Conservation (phyloP, 257 asterid genomes). For the Rauvolfia tetraphylla region DNA sequence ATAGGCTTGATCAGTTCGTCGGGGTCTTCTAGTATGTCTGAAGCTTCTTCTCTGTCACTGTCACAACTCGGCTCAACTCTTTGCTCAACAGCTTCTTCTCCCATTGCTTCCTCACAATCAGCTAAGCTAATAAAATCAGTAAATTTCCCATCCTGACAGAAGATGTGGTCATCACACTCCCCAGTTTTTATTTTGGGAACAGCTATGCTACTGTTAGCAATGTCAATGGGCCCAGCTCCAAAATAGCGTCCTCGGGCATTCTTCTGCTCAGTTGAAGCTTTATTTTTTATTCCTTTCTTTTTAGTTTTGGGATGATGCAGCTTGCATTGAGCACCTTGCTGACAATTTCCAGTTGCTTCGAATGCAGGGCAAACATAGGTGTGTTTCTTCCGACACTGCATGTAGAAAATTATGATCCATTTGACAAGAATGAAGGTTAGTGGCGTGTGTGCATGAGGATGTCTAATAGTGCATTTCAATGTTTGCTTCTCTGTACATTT, state of each 20-base stretch:
- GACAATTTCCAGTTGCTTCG: slow-evolving; percentile 74
- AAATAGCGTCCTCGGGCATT: slow-evolving; percentile 76
- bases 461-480: not conserved
- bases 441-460: slow-evolving; percentile 13
- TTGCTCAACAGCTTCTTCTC: slow-evolving; percentile 13
- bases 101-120: slow-evolving; percentile 36
- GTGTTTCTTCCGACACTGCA: slow-evolving; percentile 99
- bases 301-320: slow-evolving; percentile 90
- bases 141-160: slow-evolving; percentile 37
- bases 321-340: slow-evolving; percentile 72
- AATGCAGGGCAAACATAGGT: slow-evolving; percentile 72
- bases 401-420: slow-evolving; percentile 41
- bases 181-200: slow-evolving; percentile 26
- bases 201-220: slow-evolving; percentile 28
- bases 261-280: slow-evolving; percentile 40
- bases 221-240: slow-evolving; percentile 53
- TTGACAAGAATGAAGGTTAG: slow-evolving; percentile 50
- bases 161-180: slow-evolving; percentile 39
- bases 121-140: slow-evolving; percentile 76
- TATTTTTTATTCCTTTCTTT: slow-evolving; percentile 43
- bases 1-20: slow-evolving; percentile 35
- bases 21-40: slow-evolving; percentile 25
- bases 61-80: slow-evolving; percentile 17
- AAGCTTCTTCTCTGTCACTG: slow-evolving; percentile 14
- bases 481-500: not conserved